Conservation (phyloP, 2,329 filamentous ascomycete genomes). For the Teratosphaeriaceae sp. region DNA sequence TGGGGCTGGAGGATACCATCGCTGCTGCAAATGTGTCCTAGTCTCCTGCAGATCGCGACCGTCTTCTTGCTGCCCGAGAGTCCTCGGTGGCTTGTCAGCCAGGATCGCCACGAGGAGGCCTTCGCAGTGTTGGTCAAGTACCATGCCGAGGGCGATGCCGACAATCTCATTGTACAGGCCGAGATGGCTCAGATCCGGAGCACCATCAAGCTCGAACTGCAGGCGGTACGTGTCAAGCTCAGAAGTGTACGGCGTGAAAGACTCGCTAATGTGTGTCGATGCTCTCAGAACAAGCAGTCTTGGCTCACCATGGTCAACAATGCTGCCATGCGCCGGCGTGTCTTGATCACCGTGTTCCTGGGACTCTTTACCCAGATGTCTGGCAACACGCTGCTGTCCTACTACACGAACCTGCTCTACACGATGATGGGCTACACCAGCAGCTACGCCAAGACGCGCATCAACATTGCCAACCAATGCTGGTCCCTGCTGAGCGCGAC, state of each 20-base stretch:
- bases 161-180: slow-evolving; percentile 56
- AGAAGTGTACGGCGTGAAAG: too few species aligned
- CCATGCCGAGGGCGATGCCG: slow-evolving; percentile 54
- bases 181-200: slow-evolving; percentile 55
- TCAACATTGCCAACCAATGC: slow-evolving; percentile 50
- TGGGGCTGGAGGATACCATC: slow-evolving; percentile 50
- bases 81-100: slow-evolving; percentile 41
- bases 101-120: slow-evolving; percentile 41
- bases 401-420: slow-evolving; percentile 31
- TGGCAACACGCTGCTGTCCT: slow-evolving; percentile 28
- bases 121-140: slow-evolving; percentile 51
- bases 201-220: slow-evolving; percentile 7
- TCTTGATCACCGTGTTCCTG: slow-evolving; percentile 5
- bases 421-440: slow-evolving; percentile 4
- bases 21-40: slow-evolving; percentile 47
- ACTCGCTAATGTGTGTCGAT: too few species aligned
- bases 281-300: slow-evolving; percentile 1
- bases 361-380: slow-evolving; percentile 11
- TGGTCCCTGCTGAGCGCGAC: slow-evolving; percentile 47
- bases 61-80: slow-evolving; percentile 42
- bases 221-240: too few species aligned
- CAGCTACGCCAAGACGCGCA: slow-evolving; percentile 27
- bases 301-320: slow-evolving; percentile 7
- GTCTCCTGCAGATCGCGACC: slow-evolving; percentile 42
- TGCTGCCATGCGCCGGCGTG: slow-evolving; percentile 2